Base-by-base conservation (phyloP, 2,329 filamentous ascomycete genomes). In the Aspergillus thermomutatus region DNA sequence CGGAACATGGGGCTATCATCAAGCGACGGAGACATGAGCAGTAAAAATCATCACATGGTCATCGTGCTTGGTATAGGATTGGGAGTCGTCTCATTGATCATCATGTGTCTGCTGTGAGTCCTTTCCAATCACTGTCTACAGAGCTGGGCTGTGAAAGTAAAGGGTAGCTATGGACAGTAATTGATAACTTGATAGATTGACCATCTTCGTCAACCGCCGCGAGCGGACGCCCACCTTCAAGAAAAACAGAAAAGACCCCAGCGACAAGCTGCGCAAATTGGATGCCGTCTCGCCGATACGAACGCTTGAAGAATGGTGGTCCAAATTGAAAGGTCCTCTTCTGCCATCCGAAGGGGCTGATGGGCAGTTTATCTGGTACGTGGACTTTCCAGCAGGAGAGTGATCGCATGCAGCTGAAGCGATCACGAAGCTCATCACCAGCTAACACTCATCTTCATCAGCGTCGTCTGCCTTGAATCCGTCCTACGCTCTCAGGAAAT, bases 231-330 rank as follows among this genome's bases (percentile, higher is more conserved):
- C 59, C 14, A 52, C 60, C 31, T 61, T 60, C 40, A 63, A 64
- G 49, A 56, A 46, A 17, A 53, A 55, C 37, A 66, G 59, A 49
- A 68, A 69, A 37, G 61, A 61, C 27, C 64, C 67, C 1, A 55
- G 59, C 34, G 69, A 73, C 46, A 68, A 71, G 19, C 56, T 75
- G 56, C 68, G 68, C 52, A 72, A 66, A 55, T 59, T 75, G 17
- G 72, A 75, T 46, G 68, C 66, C 17, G 70, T 73, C 4, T 72
- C 70, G 43, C 72, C 72, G 5, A 70, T 63, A 14, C 68, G 72
- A 14, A 73, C 66, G 4, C 62, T 75, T 17, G 72, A 73, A 48
- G 64, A 75, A 49, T 75, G 72, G 72, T 74, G 72, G 69, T 60
- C 67, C 14, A 67, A 58, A 21, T 66, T 69, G 1, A 73, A 73